Conservation (phyloP, 1,284 basidiomycete genomes). For the Ustilago tritici region DNA sequence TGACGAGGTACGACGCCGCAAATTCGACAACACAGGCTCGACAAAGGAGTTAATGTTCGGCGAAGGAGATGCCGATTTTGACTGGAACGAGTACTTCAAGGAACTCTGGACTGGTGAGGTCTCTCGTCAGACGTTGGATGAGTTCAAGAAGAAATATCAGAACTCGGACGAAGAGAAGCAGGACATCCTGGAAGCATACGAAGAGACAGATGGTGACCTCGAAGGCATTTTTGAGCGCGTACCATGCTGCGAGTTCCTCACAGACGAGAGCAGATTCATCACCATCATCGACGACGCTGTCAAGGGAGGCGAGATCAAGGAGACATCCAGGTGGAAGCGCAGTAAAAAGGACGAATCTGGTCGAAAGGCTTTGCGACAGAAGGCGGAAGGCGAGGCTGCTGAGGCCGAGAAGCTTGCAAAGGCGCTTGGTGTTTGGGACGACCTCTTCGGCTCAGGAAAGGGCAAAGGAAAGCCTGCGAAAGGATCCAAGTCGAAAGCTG, state of each 20-base stretch:
- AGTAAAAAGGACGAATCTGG: slow-evolving; percentile 43
- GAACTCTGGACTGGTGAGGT: slow-evolving; percentile 68
- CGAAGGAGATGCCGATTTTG: slow-evolving; percentile 63
- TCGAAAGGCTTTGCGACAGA: slow-evolving; percentile 48
- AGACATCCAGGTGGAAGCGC: slow-evolving; percentile 38
- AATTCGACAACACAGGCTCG: slow-evolving; percentile 66
- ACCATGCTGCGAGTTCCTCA: slow-evolving; percentile 63
- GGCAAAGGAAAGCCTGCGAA: slow-evolving; percentile 38
- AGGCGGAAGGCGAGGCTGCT: slow-evolving; percentile 54
- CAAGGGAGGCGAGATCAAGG: slow-evolving; percentile 43
- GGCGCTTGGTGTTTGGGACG: slow-evolving; percentile 68
- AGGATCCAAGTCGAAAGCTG: slow-evolving; percentile 10
- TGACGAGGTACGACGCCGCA: slow-evolving; percentile 52
- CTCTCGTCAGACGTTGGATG: slow-evolving; percentile 57
- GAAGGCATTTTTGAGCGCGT: slow-evolving; percentile 61
- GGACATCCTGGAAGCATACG: slow-evolving; percentile 64
- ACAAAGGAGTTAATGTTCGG: slow-evolving; percentile 63
- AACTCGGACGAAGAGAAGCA: slow-evolving; percentile 62
- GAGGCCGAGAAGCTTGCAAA: slow-evolving; percentile 63
- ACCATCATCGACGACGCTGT: slow-evolving; percentile 57
- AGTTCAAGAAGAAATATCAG: slow-evolving; percentile 65
- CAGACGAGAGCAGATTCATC: slow-evolving; percentile 59
- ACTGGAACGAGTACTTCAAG: slow-evolving; percentile 70
- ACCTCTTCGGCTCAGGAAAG: slow-evolving; percentile 58
- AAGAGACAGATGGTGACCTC: slow-evolving; percentile 53